Base-by-base conservation (phyloP, 2,329 filamentous ascomycete genomes). In the Colletotrichum musae region DNA sequence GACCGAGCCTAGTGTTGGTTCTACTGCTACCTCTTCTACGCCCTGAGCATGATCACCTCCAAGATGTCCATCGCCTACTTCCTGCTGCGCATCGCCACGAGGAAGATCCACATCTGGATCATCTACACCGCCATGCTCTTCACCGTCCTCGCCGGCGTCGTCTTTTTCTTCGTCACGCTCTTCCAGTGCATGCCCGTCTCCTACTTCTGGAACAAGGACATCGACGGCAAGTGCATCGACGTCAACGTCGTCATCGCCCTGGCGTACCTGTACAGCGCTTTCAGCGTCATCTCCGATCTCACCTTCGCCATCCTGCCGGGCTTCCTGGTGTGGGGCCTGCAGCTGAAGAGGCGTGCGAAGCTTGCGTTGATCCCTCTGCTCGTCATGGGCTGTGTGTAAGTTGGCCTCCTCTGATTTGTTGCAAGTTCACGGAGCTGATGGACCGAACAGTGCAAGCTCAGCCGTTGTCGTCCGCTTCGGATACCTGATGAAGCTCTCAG, bases 281-380 rank as follows among this genome's bases (percentile, higher is more conserved):
- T 83, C 26, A 85, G 83, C 47, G 83, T 86, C 43, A 74, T 84
- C 32, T 85, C 82, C 50, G 87, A 89, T 74, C 83, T 88, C 58
- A 83, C 82, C 0, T 81, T 87, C 60, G 86, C 85, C 5, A 74
- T 88, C 12, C 75, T 89, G 4, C 87, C 87, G 0, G 81, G 86
- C 9, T 85, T 86, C 68, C 79, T 91, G 4, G 81, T 91, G 1
- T 86, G 82, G 79, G 82, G 84, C 28, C 75, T 90, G 32, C 84
- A 89, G 64, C 89, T 91, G 84, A 84, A 84, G 53, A 73, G 71
- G 7, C 82, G 80, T 64, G 85, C 84, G 2, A 91, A 89, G 73
- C 39, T 83, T 6, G 82, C 87, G 2, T 78, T 90, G 24, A 84
- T 84, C 10, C 80, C 81, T 6, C 82, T 91, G 52, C 77, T 91